Base-by-base conservation (phyloP, 305 asterid species). In the Striga hermonthica region DNA sequence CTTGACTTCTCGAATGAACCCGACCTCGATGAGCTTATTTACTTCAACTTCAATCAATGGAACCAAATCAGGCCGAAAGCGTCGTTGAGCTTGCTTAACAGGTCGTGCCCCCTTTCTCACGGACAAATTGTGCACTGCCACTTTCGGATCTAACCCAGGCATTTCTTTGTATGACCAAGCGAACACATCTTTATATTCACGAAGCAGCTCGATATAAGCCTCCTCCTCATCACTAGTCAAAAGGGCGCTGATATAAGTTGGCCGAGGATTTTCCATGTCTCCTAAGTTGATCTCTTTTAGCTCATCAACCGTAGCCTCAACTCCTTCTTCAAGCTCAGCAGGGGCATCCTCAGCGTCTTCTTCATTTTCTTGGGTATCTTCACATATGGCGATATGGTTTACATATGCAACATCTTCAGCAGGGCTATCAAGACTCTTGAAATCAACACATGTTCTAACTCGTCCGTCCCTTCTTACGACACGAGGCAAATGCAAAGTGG, bases 101-200 rank as follows among this genome's bases (percentile, higher is more conserved):
- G 43, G 43, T 0, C 9, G 43, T 39, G 1, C 43, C 43, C 43
- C 43, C 43, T 39, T 39, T 39, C 9, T 39, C 6, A 39, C 9
- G 43, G 43, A 39, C 43, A 39, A 39, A 22, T 39, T 5, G 9
- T 39, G 43, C 43, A 39, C 43, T 8, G 9, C 43, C 3, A 39
- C 43, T 39, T 3, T 39, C 3, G 43, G 43, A 8, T 39, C 43
- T 39, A 39, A 39, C 9, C 43, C 43, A 39, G 43, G 54, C 14
- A 61, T 61, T 61, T 61, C 39, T 7, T 61, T 41, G 14, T 43
- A 40, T 0, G 38, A 61, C 5, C 66, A 61, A 1, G 14, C 54
- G 2, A 61, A 61, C 3, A 61, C 54, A 14, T 15, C 36, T 8
- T 61, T 61, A n/a, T 14, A 61, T 16, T 61, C 53, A 3, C 8